Conservation (phyloP, 306 rosid genomes). For the Purshia tridentata region DNA sequence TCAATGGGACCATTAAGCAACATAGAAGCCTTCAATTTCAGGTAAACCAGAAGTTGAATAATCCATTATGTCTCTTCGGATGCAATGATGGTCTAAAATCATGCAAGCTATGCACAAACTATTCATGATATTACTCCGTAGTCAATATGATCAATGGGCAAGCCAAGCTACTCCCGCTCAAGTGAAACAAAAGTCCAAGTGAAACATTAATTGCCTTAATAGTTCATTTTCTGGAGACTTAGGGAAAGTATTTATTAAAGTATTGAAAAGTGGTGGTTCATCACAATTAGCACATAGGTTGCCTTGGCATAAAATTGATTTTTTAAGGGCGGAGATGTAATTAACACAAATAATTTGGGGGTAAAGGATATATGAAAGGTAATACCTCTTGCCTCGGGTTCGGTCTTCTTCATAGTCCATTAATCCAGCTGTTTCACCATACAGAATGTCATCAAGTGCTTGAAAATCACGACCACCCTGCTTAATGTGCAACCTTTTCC, state of each 20-base stretch:
- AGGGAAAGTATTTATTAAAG: neutral
- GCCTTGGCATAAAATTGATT: neutral
- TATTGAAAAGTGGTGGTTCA: neutral
- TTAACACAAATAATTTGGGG: neutral
- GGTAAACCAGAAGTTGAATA: neutral
- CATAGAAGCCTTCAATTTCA: neutral
- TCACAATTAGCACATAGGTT: neutral
- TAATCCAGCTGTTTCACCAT: constrained; percentile 17
- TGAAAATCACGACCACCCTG: constrained; percentile 18
- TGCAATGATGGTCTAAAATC: neutral
- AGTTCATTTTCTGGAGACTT: neutral
- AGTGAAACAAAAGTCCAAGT: neutral
- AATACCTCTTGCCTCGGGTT: constrained; percentile 17
- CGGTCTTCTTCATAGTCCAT: constrained; percentile 29
- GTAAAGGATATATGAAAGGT: neutral
- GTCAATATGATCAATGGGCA: neutral
- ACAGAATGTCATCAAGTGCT: constrained; percentile 14
- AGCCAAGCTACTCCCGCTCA: neutral
- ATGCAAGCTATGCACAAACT: neutral
- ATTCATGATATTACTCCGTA: neutral
- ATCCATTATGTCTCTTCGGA: neutral
- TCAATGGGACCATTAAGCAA: neutral
- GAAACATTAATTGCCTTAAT: neutral
- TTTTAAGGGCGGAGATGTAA: neutral
- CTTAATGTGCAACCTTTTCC: constrained; percentile 5